Evolutionary conservation across 768 basidiomycete genomes (phyloP), one percentile per base, ranked within the genome.

Genomic region (Pilatotrama ljubarskyi): DNA sequence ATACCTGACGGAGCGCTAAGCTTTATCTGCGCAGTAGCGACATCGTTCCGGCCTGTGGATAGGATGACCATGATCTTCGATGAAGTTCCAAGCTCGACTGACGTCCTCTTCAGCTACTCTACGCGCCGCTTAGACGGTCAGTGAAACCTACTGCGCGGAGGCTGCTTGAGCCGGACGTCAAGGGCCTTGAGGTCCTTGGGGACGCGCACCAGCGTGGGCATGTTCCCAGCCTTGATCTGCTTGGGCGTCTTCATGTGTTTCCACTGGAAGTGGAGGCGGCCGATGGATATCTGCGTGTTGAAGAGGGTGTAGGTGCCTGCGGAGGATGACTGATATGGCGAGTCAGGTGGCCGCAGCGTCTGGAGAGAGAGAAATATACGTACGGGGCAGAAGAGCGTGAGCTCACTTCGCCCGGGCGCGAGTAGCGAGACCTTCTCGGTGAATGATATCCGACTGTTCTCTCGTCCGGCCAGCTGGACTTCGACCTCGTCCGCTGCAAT

Each of bases 341-440:
- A 7, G 13, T 53, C 60, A 32, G 59, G 56, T 40, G 25, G 22
- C 41, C 50, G 35, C 15, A 3, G 14, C 38, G 36, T 25, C 22
- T 63, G 13, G 36, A 24, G 10, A 8, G n/a, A 4, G 42, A 51
- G 3, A 49, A 44, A 44, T 18, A 32, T 15, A 47, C 90, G 65
- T 71, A 95, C 95, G 8, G 90, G 81, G 68, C 88, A 95, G 66
- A 83, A 87, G 40, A 93, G 70, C 0, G 75, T 81, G 37, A 90
- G 65, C 1, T 68, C 64, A 20, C 84, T 88, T 47, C 75, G 74
- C 6, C 94, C 95, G 0, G 87, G 78, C 1, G 75, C 68, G 24
- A 96, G 74, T 2, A 68, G 70, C 18, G 77, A 66, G 0, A 74
- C 66, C 3, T 76, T 71, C 0, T 77, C 64, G 2, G 77, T 74